A percentile compares a stretch with the other conserved stretches of the same genome.
Conservation (phyloP, 495 filamentous ascomycete species). For the Annulohypoxylon bovei region DNA sequence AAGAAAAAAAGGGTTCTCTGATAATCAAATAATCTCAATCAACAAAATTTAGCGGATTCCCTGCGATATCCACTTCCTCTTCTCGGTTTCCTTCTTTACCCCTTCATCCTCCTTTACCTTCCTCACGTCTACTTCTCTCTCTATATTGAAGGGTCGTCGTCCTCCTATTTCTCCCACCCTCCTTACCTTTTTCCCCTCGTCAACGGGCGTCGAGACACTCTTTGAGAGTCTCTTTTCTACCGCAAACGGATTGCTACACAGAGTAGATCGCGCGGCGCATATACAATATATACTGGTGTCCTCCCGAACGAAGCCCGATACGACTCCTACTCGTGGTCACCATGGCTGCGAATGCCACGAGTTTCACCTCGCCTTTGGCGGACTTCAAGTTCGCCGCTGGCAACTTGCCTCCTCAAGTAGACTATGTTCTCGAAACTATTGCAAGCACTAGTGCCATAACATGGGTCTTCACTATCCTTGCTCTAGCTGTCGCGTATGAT, state of each 20-base stretch:
- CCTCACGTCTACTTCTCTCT: slow-evolving; percentile 14
- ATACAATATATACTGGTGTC: slow-evolving; percentile 3
- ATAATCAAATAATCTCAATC: slow-evolving; percentile 44
- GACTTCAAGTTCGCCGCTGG: slow-evolving; percentile 65
- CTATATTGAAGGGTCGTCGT: slow-evolving; percentile 25
- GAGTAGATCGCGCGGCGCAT: slow-evolving; percentile 20
- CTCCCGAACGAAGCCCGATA: not conserved
- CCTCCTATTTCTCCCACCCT: not conserved
- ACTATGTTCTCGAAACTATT: slow-evolving; percentile 55
- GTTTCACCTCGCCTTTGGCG: slow-evolving; percentile 80
- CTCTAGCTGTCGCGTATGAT: slow-evolving; percentile 81
- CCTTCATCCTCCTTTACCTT: not conserved
- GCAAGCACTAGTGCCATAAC: slow-evolving; percentile 69
- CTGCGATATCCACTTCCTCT: slow-evolving; percentile 21
- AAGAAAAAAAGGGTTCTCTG: slow-evolving; percentile 24
- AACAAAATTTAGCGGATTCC: slow-evolving; percentile 37
- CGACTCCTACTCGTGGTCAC: slow-evolving; percentile 29
- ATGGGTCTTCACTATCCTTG: slow-evolving; percentile 70
- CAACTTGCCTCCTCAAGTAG: slow-evolving; percentile 54
- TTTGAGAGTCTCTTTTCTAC: not conserved
- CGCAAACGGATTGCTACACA: not conserved
- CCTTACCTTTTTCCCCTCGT: not conserved
- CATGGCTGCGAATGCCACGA: slow-evolving; percentile 74
- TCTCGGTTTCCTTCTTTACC: not conserved
- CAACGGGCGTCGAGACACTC: slow-evolving; percentile 11